Conservation (phyloP, 2,329 filamentous ascomycete genomes). For the Elsinoe ampelina region DNA sequence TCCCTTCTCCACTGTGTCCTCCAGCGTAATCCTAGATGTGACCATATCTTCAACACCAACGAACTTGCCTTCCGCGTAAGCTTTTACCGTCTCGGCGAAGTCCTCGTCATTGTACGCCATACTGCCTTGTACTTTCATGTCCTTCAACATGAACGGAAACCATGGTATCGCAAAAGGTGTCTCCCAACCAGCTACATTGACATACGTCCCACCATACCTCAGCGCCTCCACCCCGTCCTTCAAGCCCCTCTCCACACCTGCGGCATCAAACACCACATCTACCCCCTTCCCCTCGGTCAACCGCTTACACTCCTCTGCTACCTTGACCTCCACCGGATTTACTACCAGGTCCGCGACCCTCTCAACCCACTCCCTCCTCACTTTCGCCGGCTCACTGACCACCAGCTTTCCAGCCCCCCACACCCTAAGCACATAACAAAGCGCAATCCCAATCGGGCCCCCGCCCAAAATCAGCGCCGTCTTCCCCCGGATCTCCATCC, state of each 20-base stretch:
- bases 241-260: constrained; percentile 17
- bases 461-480: constrained; percentile 20
- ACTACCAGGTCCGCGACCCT: constrained; percentile 16
- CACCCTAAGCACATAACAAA: constrained; percentile 18
- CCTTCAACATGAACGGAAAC: constrained; percentile 17
- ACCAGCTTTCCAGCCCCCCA: constrained; percentile 16
- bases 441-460: constrained; percentile 20
- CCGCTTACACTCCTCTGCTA: constrained; percentile 16
- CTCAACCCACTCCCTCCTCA: constrained; percentile 16
- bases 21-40: background rate
- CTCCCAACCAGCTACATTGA: constrained; percentile 20
- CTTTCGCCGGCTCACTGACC: constrained; percentile 18
- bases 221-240: constrained; percentile 19
- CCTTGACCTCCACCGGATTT: constrained; percentile 18
- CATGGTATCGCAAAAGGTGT: constrained; percentile 14
- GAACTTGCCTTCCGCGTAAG: constrained; percentile 12
- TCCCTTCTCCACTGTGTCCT: background rate
- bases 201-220: constrained; percentile 17
- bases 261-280: constrained; percentile 22
- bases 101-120: constrained; percentile 18
- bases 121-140: constrained; percentile 16
- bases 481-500: constrained; percentile 13
- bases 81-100: constrained; percentile 15
- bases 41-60: background rate
- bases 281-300: constrained; percentile 17